Base-by-base conservation (phyloP, 2,329 filamentous ascomycete genomes). In the Penicillium paneum region DNA sequence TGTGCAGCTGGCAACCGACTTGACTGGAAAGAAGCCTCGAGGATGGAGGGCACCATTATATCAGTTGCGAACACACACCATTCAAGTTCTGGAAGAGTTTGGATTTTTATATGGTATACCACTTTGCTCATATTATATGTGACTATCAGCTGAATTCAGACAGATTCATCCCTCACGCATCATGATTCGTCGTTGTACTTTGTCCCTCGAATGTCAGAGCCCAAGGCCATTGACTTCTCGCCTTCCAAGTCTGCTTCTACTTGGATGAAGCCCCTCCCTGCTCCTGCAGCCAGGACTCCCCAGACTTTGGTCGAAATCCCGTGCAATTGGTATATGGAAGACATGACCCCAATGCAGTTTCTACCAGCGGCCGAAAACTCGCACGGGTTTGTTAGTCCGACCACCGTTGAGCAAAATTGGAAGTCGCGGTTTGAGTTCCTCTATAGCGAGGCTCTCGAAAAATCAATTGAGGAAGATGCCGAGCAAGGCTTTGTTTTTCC, bases 1-100 rank as follows among this genome's bases (percentile, higher is more conserved):
- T 17, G 90, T 86, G 67, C 80, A 81, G 21, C 79, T 91, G 71
- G 79, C 91, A 32, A 89, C 84, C 0, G 83, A 87, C 0, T 88
- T 92, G 64, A 82, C 81, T 38, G 85, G 88, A 6, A 90, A 89
- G 71, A 85, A 85, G 0, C 89, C 89, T 0, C 61, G 65, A 0
- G 71, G 72, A 0, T 75, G 71, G 52, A 65, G 72, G 17, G 71
- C 72, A 4, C 73, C 73, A 0, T 54, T 74, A 28, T 75, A 74
- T 55, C 68, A 74, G 42, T 60, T 75, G 10, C 61, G 71, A n/a
- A 70, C 74, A 47, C 69, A 71, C 10, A 75, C 73, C 0, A 61
- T 75, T 11, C 71, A 74, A 45, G 61, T 76, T 2, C 57, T 77
- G 8, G 71, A 76, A 49, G 70, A 76, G 47, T 69, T 70, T 45